Conservation (phyloP, 23 red algal genomes). For the Chondrus crispus region DNA sequence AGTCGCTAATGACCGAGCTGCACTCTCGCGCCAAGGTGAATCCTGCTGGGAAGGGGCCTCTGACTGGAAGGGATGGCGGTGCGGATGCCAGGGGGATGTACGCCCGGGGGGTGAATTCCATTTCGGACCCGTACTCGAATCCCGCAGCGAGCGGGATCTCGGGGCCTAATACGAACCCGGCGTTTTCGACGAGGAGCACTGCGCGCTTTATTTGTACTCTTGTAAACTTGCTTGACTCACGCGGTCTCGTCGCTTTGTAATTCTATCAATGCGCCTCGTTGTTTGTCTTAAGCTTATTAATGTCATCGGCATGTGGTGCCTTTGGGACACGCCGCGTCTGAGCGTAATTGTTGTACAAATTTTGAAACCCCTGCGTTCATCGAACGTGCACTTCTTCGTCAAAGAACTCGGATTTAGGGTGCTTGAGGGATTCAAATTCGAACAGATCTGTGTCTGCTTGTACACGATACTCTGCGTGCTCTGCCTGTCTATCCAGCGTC, state of each 20-base stretch:
- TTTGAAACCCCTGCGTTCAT: too few relatives aligned
- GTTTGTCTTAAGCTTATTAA: too few relatives aligned
- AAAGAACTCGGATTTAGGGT: too few relatives aligned
- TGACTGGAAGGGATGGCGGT: too few relatives aligned
- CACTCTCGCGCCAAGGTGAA: slow-evolving; percentile 5
- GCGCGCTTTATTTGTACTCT: slow-evolving; percentile 50
- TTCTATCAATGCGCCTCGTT: too few relatives aligned
- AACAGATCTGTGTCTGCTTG: too few relatives aligned
- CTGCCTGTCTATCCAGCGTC: slow-evolving; percentile 13
- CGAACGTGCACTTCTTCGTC: background rate
- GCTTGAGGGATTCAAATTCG: too few relatives aligned
- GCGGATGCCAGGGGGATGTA: background rate
- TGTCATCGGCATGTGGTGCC: too few relatives aligned
- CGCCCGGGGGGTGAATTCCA: slow-evolving; percentile 1
- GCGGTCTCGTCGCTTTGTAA: slow-evolving; percentile 55
- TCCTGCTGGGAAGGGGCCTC: background rate
- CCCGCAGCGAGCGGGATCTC: slow-evolving; percentile 26
- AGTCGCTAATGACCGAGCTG: slow-evolving; percentile 73
- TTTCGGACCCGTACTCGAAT: slow-evolving; percentile 30
- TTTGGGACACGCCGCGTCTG: too few relatives aligned
- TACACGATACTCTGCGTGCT: background rate
- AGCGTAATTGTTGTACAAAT: too few relatives aligned
- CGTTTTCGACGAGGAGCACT: slow-evolving; percentile 49
- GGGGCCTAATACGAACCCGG: background rate
- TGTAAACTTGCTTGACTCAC: slow-evolving; percentile 41